Evolutionary conservation across 1,139 yeast genomes (phyloP).

Genomic region (Lodderomyces parapsilosis): DNA sequence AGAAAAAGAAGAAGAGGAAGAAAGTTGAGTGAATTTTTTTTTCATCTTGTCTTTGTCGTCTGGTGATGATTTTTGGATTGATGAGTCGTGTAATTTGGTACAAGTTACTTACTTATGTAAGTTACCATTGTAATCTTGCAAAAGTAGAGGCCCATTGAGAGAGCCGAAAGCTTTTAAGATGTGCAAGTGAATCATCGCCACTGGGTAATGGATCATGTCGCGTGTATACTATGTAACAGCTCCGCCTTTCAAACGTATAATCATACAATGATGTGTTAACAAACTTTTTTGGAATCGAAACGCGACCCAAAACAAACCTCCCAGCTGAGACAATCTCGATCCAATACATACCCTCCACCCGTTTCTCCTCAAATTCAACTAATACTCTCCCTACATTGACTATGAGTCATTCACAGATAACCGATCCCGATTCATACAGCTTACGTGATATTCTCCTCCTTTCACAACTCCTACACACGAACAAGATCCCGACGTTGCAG

Average conservation of each 20-base stretch:
- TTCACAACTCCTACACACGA: conserved; percentile 20
- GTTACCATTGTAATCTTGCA: too few relatives aligned
- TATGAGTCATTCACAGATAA: conserved; percentile 6
- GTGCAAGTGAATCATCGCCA: too few relatives aligned
- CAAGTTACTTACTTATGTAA: too few relatives aligned
- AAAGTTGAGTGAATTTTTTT: background rate
- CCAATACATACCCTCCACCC: background rate
- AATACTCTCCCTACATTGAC: background rate
- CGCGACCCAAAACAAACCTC: too few relatives aligned
- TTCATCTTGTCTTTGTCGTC: background rate
- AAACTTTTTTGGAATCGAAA: too few relatives aligned
- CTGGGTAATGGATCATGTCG: too few relatives aligned
- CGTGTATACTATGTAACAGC: background rate
- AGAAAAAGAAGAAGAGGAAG: conserved; percentile 6
- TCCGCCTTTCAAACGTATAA: too few relatives aligned
- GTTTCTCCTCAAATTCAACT: background rate
- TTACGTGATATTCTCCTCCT: conserved; percentile 19
- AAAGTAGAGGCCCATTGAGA: too few relatives aligned
- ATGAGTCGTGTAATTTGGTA: background rate
- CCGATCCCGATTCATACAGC: conserved; percentile 14
- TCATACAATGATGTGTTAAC: too few relatives aligned
- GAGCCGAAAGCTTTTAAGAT: too few relatives aligned
- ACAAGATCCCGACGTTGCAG: conserved; percentile 12
- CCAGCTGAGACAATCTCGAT: background rate
- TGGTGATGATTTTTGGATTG: too few relatives aligned